A percentile compares a stretch with the other conserved stretches of the same genome.
phyloP scores from a whole-genome alignment of 2,329 filamentous ascomycete genomes.

The Penicillium vulpinum region DNA sequence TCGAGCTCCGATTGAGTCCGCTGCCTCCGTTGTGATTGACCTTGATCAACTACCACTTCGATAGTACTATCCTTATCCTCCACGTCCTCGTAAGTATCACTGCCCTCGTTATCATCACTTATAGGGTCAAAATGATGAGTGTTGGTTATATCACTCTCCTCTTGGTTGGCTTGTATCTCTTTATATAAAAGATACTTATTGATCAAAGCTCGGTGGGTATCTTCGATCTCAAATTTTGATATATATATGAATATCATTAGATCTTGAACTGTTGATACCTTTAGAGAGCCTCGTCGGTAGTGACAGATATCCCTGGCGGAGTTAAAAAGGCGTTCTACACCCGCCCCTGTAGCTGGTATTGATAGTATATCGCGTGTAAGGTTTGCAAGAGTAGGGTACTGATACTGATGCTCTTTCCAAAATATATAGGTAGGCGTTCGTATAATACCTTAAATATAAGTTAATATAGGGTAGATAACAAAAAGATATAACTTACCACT shows the following conservation, averaged over 20 bases:
- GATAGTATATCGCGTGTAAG: too few species aligned
- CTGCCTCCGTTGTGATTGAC: not conserved
- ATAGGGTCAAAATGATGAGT: not conserved
- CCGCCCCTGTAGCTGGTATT: too few species aligned
- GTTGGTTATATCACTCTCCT: not conserved
- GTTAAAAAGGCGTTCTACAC: not conserved
- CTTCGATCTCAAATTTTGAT: not conserved
- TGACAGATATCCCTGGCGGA: not conserved
- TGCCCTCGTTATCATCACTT: not conserved
- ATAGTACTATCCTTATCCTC: not conserved
- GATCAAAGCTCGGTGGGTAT: not conserved
- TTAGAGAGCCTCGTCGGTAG: not conserved
- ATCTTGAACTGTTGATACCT: not conserved
- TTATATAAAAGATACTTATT: not conserved
- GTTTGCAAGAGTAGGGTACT: not conserved
- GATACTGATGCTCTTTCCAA: not conserved
- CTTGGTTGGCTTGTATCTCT: not conserved
- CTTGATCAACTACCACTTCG: not conserved
- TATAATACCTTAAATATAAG: not conserved
- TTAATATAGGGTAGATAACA: not conserved
- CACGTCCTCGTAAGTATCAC: not conserved
- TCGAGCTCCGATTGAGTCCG: not conserved
- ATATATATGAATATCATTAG: not conserved
- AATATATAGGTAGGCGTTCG: not conserved
- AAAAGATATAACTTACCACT: not conserved